Base-by-base conservation (phyloP, 2,329 filamentous ascomycete genomes). In the Metarhizium brunneum region DNA sequence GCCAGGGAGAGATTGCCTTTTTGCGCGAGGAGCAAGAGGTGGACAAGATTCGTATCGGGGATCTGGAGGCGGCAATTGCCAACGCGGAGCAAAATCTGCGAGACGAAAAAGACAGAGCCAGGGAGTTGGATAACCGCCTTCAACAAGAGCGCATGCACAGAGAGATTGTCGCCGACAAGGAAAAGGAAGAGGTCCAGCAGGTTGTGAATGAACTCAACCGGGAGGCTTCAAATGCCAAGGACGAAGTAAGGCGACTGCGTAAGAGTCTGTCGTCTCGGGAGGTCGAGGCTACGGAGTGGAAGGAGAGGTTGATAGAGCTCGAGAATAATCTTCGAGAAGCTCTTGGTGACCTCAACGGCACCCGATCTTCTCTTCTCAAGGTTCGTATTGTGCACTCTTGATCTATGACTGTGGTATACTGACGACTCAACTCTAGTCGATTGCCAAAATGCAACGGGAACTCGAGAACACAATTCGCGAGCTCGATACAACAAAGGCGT, bases 21-120 rank as follows among this genome's bases (percentile, higher is more conserved):
- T 71, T 99, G 52, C 86, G 94, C 2, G 94, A 99, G 68, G 94
- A 99, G 74, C 94, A 99, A 70, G 94, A 99, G 71, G 84, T 83
- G 18, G 94, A 99, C 76, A 99, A 99, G 79, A 95, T 99, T 68
- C 92, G 91, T 71, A 97, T 99, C 64, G 90, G 92, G 42, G 91
- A 97, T 65, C 78, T 97, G 7, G 92, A 97, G 66, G 88, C 90
- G 8, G 84, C 86, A 14, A 74, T 96, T 42, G 88, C 89, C 63
- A 87, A 84, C 56, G 81, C 85, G n/a, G 88, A 95, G 68, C 84
- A 90, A 65, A 83, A 77, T 51, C 75, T 96, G n/a, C 83, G 87
- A 56, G 91, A 94, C 53, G 91, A 96, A 69, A 88, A 87, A 69
- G 92, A 96, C 58, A 85, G 83, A 50, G 77, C 80, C 18, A 79